These are phyloP conservation scores for Tolypocladium amazonense DNA, from an alignment of 2,329 filamentous ascomycete genomes.

Conservation along the genomic window DNA sequence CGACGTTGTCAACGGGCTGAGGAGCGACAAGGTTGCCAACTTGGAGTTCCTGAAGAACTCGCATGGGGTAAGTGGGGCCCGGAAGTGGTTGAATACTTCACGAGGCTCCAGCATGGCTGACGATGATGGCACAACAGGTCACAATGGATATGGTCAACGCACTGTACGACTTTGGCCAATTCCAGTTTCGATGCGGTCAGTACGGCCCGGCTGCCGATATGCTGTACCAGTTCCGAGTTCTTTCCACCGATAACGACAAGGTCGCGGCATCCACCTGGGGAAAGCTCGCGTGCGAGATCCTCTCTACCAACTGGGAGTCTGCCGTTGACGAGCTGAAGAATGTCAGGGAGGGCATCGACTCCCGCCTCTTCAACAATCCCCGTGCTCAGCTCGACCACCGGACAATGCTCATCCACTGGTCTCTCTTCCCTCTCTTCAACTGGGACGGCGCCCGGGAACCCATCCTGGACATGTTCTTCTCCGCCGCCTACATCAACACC, in stretches of 20 bases:
- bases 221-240: constrained; percentile 93
- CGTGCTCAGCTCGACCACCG: constrained; percentile 92
- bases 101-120: neutral
- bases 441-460: constrained; percentile 82
- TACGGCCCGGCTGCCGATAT: constrained; percentile 85
- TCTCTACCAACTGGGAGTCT: constrained; percentile 89
- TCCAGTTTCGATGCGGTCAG: constrained; percentile 95
- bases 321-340: constrained; percentile 86
- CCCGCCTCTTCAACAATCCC: constrained; percentile 90
- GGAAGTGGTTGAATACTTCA: too few relatives aligned
- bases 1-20: constrained; percentile 79
- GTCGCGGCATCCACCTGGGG: constrained; percentile 94
- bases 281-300: constrained; percentile 91
- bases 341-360: constrained; percentile 86
- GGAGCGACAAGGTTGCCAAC: constrained; percentile 97
- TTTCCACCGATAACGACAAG: constrained; percentile 98
- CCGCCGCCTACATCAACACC: constrained; percentile 95
- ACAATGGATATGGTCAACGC: constrained; percentile 93
- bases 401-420: constrained; percentile 97
- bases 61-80: constrained; percentile 57
- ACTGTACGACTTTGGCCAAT: constrained; percentile 91
- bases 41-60: constrained; percentile 96
- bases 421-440: constrained; percentile 98
- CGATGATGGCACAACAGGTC: constrained; percentile 38
- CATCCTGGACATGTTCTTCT: constrained; percentile 95